A percentile compares a stretch with the other conserved stretches of the same genome.
phyloP scores from a whole-genome alignment of 2,329 filamentous ascomycete genomes.

The Fusarium clavum region DNA sequence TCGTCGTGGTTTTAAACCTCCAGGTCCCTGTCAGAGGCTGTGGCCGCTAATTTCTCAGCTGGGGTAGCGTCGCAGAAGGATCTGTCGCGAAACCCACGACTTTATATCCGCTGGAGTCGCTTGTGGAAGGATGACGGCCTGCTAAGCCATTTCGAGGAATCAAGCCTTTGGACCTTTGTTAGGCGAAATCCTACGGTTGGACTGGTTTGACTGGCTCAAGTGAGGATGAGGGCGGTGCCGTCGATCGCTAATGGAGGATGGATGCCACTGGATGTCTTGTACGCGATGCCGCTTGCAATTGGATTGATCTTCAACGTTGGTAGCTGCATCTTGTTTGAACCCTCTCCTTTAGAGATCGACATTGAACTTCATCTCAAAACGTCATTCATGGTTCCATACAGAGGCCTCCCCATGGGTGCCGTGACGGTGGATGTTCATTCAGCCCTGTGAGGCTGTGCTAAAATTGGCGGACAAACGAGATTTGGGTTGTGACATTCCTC shows the following conservation, averaged over 20 bases:
- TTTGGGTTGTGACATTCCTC: neutral
- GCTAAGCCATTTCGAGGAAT: neutral
- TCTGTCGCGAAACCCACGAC: neutral
- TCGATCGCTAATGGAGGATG: neutral
- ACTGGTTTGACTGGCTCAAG: neutral
- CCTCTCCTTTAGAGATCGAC: no score
- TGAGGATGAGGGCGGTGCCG: neutral
- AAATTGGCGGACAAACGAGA: neutral
- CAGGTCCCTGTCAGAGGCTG: neutral
- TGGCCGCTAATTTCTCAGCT: neutral
- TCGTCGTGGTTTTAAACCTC: neutral
- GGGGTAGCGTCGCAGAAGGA: neutral
- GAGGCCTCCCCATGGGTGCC: neutral
- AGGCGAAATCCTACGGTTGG: neutral
- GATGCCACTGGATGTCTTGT: neutral
- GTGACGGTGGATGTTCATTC: neutral
- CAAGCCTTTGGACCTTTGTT: neutral
- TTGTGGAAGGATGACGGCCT: neutral
- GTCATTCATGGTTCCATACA: neutral
- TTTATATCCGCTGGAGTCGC: neutral
- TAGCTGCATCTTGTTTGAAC: neutral
- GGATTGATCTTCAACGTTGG: neutral
- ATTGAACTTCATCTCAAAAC: rapidly evolving
- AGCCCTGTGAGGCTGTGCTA: constrained; percentile 13
- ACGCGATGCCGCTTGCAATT: neutral